Evolutionary conservation across 2,329 filamentous ascomycete species (phyloP), one percentile per base, ranked within the genome.

Genomic region (Beauveria bassiana): DNA sequence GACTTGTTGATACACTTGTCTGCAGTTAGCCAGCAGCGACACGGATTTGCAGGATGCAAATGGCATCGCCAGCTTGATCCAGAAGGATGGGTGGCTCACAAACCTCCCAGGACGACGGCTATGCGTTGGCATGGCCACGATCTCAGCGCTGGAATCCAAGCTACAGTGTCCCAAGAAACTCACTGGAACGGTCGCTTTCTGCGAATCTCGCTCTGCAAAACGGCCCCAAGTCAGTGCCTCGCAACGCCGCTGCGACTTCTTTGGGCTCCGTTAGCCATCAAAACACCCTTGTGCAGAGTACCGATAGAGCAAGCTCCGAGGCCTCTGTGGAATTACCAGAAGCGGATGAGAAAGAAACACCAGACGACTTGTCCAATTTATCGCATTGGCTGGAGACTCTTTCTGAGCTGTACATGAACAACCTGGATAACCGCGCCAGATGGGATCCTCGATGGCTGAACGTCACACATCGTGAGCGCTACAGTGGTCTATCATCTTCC

Each of bases 391-490:
- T 70, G 22, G 68, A 71, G 62, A 70, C 68, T 0, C 59, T 70
- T 22, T 69, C 69, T 0, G 70, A 70, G 53, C 38, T 71, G 12
- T 70, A 70, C 45, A 71, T 70, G 70, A 70, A 71, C 38, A 65
- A 68, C 3, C 61, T 70, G 45, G 68, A 68, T 42, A 67, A 69
- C 45, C 64, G 66, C 26, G 68, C 67, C 10, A 64, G 67, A 49
- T 70, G 66, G 66, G 67, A 68, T 45, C 66, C 68, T 7, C 64
- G 67, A 28, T 69, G 68, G 68, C 64, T 69, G 9, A 69, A 66
- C n/a, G 50, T 69, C 14, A 69, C 66, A 8, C 64, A 64, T 14
- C 64, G 66, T 31, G 68, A 68, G 58, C 67, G 65, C 20, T 68
- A 65, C 40, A 62, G 65, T 26, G 67, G 66, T 9, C 62, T 69